phyloP scores from a whole-genome alignment of 495 filamentous ascomycete genomes.

The Aspergillus saccharolyticus region DNA sequence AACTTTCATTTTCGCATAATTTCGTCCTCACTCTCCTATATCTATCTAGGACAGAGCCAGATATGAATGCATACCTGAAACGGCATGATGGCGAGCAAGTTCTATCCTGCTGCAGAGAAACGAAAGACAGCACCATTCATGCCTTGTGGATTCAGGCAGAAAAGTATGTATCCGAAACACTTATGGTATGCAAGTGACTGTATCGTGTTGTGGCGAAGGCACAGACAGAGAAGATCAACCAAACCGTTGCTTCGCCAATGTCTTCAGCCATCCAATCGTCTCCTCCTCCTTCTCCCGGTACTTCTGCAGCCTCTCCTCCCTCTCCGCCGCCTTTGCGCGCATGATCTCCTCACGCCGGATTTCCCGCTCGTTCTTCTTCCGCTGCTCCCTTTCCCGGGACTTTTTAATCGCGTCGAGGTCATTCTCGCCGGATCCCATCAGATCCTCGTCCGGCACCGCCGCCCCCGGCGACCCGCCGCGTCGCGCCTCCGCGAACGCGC shows the following conservation, averaged over 20 bases:
- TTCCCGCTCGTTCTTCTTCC: conserved; percentile 42
- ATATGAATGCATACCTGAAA: too few species aligned
- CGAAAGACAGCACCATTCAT: too few species aligned
- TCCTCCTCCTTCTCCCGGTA: conserved; percentile 42
- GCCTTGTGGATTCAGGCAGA: too few species aligned
- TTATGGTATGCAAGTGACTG: too few species aligned
- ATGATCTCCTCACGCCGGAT: conserved; percentile 41
- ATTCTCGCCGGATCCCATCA: conserved; percentile 41
- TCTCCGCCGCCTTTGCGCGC: conserved; percentile 34
- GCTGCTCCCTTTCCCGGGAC: conserved; percentile 35
- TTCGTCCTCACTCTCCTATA: too few species aligned
- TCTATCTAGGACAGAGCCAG: too few species aligned
- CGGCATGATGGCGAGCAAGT: too few species aligned
- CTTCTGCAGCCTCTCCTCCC: conserved; percentile 40
- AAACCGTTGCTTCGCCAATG: conserved; percentile 42
- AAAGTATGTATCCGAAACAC: too few species aligned
- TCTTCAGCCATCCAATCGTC: conserved; percentile 43
- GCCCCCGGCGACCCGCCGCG: conserved; percentile 38
- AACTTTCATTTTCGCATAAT: too few species aligned
- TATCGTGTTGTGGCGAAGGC: too few species aligned
- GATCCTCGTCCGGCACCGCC: conserved; percentile 36
- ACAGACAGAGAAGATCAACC: conserved; percentile 31
- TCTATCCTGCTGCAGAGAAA: too few species aligned
- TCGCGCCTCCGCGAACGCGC: conserved; percentile 39
- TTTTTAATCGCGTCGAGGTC: conserved; percentile 37